A percentile compares a stretch with the other conserved stretches of the same genome.
These are phyloP conservation scores for Vicia villosa DNA, from an alignment of 306 rosid genomes.

Conservation along the genomic window DNA sequence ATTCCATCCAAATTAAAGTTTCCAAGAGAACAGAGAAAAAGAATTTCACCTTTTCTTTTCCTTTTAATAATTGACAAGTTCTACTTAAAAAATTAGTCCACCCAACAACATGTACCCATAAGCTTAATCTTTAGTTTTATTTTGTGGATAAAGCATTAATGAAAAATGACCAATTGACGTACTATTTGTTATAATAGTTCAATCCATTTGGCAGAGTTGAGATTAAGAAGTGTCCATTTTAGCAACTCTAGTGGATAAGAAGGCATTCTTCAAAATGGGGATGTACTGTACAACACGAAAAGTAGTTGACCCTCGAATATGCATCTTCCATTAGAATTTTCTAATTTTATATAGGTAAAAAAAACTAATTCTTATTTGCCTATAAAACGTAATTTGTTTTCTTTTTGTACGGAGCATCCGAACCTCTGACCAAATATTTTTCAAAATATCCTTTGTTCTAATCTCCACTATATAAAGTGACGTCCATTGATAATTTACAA, in stretches of 20 bases:
- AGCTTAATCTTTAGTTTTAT: too few relatives aligned
- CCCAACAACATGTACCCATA: too few relatives aligned
- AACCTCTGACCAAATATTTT: conserved; percentile 1
- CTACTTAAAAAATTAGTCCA: too few relatives aligned
- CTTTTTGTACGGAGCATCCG: not conserved
- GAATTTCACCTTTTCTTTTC: too few relatives aligned
- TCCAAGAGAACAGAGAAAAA: too few relatives aligned
- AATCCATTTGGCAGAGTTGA: not conserved
- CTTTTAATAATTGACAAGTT: too few relatives aligned
- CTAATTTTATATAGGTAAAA: not conserved
- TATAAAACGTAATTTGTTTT: not conserved
- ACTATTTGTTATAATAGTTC: too few relatives aligned
- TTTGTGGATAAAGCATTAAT: too few relatives aligned
- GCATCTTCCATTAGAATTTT: not conserved
- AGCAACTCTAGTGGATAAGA: not conserved
- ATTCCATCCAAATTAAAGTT: too few relatives aligned
- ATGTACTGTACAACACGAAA: not conserved
- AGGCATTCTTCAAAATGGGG: not conserved
- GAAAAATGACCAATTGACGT: too few relatives aligned
- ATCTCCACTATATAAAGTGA: not conserved
- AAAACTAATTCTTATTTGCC: not conserved
- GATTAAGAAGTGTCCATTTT: not conserved
- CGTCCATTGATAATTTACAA: not conserved
- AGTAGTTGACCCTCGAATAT: not conserved
- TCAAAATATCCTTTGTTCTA: not conserved